Conservation (phyloP, 2,329 filamentous ascomycete species). For the Talaromyces marneffei region DNA sequence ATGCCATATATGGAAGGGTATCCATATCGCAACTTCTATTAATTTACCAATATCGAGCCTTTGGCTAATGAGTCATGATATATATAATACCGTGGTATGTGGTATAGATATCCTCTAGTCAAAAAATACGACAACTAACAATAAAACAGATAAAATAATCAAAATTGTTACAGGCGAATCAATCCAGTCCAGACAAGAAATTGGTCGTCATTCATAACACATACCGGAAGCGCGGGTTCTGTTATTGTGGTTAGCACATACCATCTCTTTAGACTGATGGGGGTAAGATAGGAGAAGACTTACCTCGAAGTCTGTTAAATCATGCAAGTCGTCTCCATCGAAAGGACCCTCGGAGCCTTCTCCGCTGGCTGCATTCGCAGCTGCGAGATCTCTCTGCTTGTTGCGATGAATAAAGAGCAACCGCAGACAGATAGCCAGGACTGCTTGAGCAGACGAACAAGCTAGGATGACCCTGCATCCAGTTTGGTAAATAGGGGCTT, state of each 20-base stretch:
- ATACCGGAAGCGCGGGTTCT: slow-evolving; percentile 9
- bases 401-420: slow-evolving; percentile 3
- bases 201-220: neutral
- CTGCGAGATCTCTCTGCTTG: slow-evolving; percentile 4
- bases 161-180: neutral
- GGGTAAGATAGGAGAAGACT: neutral
- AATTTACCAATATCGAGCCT: neutral
- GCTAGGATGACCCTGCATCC: slow-evolving; percentile 49
- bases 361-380: neutral
- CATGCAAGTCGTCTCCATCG: neutral
- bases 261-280: neutral
- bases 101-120: neutral
- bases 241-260: neutral
- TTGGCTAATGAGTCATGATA: neutral
- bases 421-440: neutral
- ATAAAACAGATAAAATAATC: neutral
- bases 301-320: slow-evolving; percentile 5
- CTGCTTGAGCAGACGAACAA: slow-evolving; percentile 8
- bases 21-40: slow-evolving; percentile 11
- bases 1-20: slow-evolving; percentile 12
- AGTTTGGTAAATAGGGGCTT: slow-evolving; percentile 46
- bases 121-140: neutral
- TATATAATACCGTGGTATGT: neutral
- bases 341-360: neutral
- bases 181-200: neutral